Conservation (phyloP, 768 basidiomycete species). For the Kwoniella dendrophila region DNA sequence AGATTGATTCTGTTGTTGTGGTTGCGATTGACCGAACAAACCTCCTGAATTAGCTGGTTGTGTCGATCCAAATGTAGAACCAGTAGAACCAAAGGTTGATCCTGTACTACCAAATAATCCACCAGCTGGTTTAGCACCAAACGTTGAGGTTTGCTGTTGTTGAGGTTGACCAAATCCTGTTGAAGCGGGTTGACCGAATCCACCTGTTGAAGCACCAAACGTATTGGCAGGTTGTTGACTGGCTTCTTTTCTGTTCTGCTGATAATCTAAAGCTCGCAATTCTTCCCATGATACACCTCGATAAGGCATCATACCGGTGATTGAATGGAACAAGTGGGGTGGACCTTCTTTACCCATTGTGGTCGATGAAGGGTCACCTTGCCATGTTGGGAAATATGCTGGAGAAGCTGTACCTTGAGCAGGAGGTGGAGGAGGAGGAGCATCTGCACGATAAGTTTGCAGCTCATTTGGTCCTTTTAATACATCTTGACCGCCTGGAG, state of each 20-base stretch:
- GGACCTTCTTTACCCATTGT: constrained; percentile 60
- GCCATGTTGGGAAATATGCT: constrained; percentile 62
- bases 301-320: constrained; percentile 47
- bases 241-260: constrained; percentile 44
- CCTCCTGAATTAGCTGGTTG: constrained; percentile 32
- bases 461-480: constrained; percentile 24
- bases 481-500: constrained; percentile 33
- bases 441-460: constrained; percentile 31
- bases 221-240: constrained; percentile 35
- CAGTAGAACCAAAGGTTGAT: constrained; percentile 15
- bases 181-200: constrained; percentile 47
- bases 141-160: constrained; percentile 28
- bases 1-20: constrained; percentile 27
- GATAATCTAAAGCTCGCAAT: constrained; percentile 50
- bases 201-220: constrained; percentile 47
- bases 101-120: constrained; percentile 27
- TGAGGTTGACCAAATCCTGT: constrained; percentile 29
- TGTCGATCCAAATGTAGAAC: constrained; percentile 30
- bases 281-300: constrained; percentile 43
- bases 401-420: constrained; percentile 73
- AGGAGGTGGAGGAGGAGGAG: constrained; percentile 57
- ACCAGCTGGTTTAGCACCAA: constrained; percentile 31
- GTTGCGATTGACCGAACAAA: constrained; percentile 46
- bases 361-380: constrained; percentile 36
- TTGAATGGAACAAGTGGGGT: constrained; percentile 54